Conservation (phyloP, 2,329 filamentous ascomycete genomes). For the Ceratocystis eucalypticola region DNA sequence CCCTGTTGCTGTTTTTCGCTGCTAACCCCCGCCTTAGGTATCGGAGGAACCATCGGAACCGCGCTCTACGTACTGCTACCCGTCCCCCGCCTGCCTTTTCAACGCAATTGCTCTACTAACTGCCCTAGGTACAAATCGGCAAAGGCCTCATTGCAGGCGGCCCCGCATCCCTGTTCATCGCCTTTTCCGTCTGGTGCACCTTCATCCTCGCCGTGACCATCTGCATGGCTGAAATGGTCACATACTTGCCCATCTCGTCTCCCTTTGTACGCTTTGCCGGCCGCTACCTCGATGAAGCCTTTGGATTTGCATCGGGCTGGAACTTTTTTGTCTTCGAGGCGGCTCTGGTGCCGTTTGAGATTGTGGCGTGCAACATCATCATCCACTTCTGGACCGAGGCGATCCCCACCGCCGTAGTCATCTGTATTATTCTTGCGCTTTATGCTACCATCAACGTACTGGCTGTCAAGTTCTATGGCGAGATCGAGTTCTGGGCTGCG, state of each 20-base stretch:
- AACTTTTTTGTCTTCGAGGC: constrained; percentile 63
- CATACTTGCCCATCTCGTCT: constrained; percentile 61
- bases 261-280: constrained; percentile 68
- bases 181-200: constrained; percentile 47
- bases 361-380: constrained; percentile 51
- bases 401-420: constrained; percentile 46
- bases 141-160: constrained; percentile 44
- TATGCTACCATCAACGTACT: constrained; percentile 52
- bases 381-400: constrained; percentile 49
- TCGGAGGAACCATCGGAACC: constrained; percentile 52
- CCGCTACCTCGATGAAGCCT: constrained; percentile 60
- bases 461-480: constrained; percentile 61
- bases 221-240: constrained; percentile 62
- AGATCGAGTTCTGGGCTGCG: constrained; percentile 64
- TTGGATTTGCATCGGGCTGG: constrained; percentile 59
- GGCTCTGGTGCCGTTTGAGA: constrained; percentile 52
- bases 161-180: constrained; percentile 43
- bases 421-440: constrained; percentile 38
- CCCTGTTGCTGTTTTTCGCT: background rate
- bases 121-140: constrained; percentile 35
- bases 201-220: constrained; percentile 48
- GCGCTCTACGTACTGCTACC: constrained; percentile 37
- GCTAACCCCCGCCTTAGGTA: constrained; percentile 28
- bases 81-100: background rate
- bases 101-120: background rate